Base-by-base conservation (phyloP, 2,329 filamentous ascomycete genomes). In the Monilinia vaccinii-corymbosi region DNA sequence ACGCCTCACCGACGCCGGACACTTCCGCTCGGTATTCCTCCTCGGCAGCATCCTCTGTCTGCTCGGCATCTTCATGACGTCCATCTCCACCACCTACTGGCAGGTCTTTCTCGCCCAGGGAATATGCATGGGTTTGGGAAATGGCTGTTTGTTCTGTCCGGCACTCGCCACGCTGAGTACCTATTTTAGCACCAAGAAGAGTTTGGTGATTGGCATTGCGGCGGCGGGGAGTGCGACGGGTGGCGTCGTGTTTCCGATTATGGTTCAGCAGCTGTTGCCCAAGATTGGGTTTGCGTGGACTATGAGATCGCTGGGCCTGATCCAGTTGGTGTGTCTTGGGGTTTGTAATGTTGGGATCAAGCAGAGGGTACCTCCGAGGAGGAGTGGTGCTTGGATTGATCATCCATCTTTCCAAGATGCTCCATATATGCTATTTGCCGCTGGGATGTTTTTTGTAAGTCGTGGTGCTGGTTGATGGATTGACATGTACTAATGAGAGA, bases 241-340 rank as follows among this genome's bases (percentile, higher is more conserved):
- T 7, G 58, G 78, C 0, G 70, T 80, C 11, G 63, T 81, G 2
- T 77, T 76, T 61, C 76, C 78, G 0, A 68, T 73, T 23, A 72
- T 80, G 40, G 72, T 77, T 5, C 72, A 76, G 46, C 69, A 72
- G 38, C 63, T 79, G 8, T 64, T 79, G 4, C 72, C 72, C 1
- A 65, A 62, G 28, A 69, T 78, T 34, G 77, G 76, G 3, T 79
- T 78, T 67, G 67, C 67, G 2, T 79, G 77, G 77, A 75, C 78
- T 0, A 73, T 79, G 42, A 72, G 77, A 36, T 68, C 74, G 4
- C 68, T 81, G 45, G 78, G 74, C 0, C 78, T 81, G 59, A 71
- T 81, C 25, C 71, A 76, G 31, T 64, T 78, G 10, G 71, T 65
- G 18, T 69, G 65, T 46, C 69, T 75, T 31, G 62, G 72, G 4